Conservation (phyloP, 176 grass and related monocot species). For the Oryza meridionalis region DNA sequence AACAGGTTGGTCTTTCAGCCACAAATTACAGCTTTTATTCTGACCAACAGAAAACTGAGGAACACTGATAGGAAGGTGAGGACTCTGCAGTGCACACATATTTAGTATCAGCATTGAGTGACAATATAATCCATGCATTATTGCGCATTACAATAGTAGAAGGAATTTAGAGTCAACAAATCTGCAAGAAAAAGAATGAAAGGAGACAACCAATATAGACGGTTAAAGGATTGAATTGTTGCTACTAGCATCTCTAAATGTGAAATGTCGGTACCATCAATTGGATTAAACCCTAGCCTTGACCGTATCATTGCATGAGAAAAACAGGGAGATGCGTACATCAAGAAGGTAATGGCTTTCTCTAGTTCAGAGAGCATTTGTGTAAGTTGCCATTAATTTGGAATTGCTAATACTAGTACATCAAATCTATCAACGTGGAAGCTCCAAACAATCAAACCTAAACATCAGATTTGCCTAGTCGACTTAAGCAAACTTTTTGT, state of each 20-base stretch:
- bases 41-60: slow-evolving; percentile 80
- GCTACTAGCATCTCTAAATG: neutral
- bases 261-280: slow-evolving; percentile 3
- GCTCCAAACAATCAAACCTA: neutral
- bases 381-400: neutral
- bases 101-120: slow-evolving; percentile 29
- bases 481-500: neutral
- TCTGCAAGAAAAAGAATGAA: neutral
- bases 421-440: neutral
- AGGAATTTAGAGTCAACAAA: slow-evolving; percentile 12
- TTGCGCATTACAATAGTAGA: neutral
- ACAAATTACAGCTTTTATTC: slow-evolving; percentile 71
- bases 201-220: slow-evolving; percentile 9
- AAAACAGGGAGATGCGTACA: slow-evolving; percentile 12
- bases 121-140: slow-evolving; percentile 22
- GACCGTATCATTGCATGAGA: neutral
- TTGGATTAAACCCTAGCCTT: neutral
- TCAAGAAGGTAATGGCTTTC: neutral
- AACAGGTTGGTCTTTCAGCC: slow-evolving; percentile 74
- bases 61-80: slow-evolving; percentile 67
- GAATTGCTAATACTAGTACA: neutral
- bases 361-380: neutral
- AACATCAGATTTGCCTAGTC: slow-evolving; percentile 6
- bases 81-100: slow-evolving; percentile 61
- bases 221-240: neutral